phyloP scores from a whole-genome alignment of 257 asterid genomes.

The Salvia rosmarinus region DNA sequence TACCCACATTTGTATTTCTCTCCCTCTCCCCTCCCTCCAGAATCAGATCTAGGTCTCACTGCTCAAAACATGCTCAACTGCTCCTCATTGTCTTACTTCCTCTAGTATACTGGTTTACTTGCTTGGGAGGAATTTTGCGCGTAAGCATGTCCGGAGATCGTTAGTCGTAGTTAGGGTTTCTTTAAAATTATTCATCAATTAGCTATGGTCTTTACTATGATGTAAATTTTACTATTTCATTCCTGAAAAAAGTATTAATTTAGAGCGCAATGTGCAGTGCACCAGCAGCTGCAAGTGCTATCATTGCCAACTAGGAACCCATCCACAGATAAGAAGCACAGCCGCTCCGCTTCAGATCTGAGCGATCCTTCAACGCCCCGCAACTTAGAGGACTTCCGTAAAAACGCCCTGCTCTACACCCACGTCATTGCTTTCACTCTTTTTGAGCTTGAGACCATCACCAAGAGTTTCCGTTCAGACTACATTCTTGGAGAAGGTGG shows the following conservation, averaged over 20 bases:
- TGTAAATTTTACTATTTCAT: neutral
- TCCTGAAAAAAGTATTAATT: slow-evolving; percentile 16
- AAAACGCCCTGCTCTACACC: slow-evolving; percentile 70
- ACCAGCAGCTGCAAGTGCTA: slow-evolving; percentile 68
- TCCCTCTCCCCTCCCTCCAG: slow-evolving; percentile 20
- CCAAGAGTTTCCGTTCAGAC: slow-evolving; percentile 97
- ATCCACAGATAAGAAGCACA: slow-evolving; percentile 68
- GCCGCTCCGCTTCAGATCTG: slow-evolving; percentile 81
- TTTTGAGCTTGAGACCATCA: slow-evolving; percentile 94
- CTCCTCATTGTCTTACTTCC: neutral
- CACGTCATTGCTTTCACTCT: slow-evolving; percentile 90
- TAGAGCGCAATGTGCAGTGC: slow-evolving; percentile 53
- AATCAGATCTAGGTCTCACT: slow-evolving; percentile 45
- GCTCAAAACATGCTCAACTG: slow-evolving; percentile 30
- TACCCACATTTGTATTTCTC: slow-evolving; percentile 28
- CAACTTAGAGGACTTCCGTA: slow-evolving; percentile 74
- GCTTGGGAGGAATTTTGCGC: neutral
- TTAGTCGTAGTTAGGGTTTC: slow-evolving; percentile 33
- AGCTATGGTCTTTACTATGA: neutral
- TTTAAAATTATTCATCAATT: neutral
- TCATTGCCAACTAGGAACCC: slow-evolving; percentile 52
- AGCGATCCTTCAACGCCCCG: slow-evolving; percentile 88
- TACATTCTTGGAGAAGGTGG: slow-evolving; percentile 99
- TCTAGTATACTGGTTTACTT: neutral
- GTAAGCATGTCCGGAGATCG: slow-evolving; percentile 1